Evolutionary conservation across 169 alveolate genomes (phyloP), one percentile per base, ranked within the genome.

Genomic region (Fabrea salina): DNA sequence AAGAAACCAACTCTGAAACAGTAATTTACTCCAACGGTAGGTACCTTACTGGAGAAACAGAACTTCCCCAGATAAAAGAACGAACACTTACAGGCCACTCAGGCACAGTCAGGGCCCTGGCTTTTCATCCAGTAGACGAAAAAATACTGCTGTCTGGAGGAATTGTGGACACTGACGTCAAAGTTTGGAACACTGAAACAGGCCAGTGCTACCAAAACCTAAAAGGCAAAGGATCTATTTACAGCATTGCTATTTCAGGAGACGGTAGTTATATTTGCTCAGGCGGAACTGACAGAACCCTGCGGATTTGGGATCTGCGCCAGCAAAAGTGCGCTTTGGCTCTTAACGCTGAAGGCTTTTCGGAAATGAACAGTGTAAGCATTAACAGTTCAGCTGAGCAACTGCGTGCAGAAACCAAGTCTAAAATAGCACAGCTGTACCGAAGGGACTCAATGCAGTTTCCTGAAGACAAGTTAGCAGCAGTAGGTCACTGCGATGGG

Each of bases 241-340:
- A 82, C 84, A 83, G 85, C 41, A 89, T 90, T 5, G 89, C 86
- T 72, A 81, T 89, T 64, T 80, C 87, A 25, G 85, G 86, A 35
- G 96, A 93, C 85, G 93, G 95, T 1, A 82, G 85, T 35, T 68
- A 78, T 40, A 84, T 90, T 43, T 86, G 88, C 19, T 77, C 89
- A 81, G 91, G 89, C 35, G 94, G 95, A 7, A 79, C 85, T 19
- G 97, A 94, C 82, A 87, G 79, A 70, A 83, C 83, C 19, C 37
- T 94, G n/a, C 84, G 92, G 70, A 75, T 94, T 44, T 94, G 97
- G 96, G 97, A 94, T 81, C 54, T 86, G 22, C 82, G 94, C 80
- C 79, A 75, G 32, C 58, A 84, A 61, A 78, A 44, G 33, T 67
- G 78, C 4, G 30, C 61, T 1, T n/a, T 67, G 30, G 33, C 50